Evolutionary conservation across 1,139 yeast species (phyloP), one percentile per base, ranked within the genome.

Genomic region (Trichomonascaceae sp.): DNA sequence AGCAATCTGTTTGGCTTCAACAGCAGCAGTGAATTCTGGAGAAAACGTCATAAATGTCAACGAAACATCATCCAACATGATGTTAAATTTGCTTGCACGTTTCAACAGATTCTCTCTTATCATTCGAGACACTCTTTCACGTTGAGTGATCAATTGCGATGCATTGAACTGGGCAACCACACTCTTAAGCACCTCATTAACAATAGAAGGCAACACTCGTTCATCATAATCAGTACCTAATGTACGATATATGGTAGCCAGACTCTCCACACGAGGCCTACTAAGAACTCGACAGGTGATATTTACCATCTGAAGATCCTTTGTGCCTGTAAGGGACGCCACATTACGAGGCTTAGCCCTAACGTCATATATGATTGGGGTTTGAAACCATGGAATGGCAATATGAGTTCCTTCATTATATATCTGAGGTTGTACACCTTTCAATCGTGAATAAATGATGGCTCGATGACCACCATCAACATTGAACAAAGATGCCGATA

Each of bases 391-490:
- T 45, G 99, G 99, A 60, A 93, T 73, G 54, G 90, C 84, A 62
- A 93, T 78, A 71, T 93, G 99, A 2, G 99, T 93, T 63, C 99
- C 99, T 77, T 93, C 99, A 50, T 82, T 83, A 69, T 85, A 89
- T 60, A 93, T 89, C 58, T 77, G 79, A n/a, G 91, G 83, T 67
- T 84, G 88, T 52, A 93, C 84, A 69, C 99, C 99, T 52, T 83
- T 80, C 47, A 90, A 56, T 69, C 99, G 84, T 39, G 96, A 89
- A 72, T 93, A 93, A 45, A 93, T 81, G 65, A 93, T 90, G 30
- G 97, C 99, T 70, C 99, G 81, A 73, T 93, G 98, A 72, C 99
- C 99, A 81, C 99, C 99, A 70, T 93, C 98, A 57, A 93, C 99
- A 70, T 90, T 91, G 76, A 89, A 91, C 55, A 91, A 78, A 1